Evolutionary conservation across 2,329 filamentous ascomycete species (phyloP), one percentile per base, ranked within the genome.

Genomic region (Clonostachys rosea): DNA sequence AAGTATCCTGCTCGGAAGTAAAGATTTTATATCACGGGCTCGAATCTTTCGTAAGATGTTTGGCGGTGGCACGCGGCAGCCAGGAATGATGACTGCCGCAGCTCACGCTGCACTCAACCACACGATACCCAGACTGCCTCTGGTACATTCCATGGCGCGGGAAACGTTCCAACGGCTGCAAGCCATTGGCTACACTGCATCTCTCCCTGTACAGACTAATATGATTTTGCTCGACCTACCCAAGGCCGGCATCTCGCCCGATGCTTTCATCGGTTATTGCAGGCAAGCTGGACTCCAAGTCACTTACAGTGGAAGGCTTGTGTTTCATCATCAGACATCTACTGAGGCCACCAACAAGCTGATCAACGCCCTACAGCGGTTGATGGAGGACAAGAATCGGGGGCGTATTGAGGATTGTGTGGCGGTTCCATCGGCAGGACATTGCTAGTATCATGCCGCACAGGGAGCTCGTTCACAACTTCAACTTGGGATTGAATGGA

Each of bases 211-310:
- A 2, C 84, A 95, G 60, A 95, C 90, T 14, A 95, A 95, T 67
- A 95, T 95, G 88, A 81, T 89, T 34, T 95, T 89, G 89, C 59
- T 95, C 48, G 85, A 95, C 62, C 69, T 94, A 14, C 76, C 81
- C 33, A 75, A 75, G 2, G 77, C 80, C 10, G 78, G 79, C 3
- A 70, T 73, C 50, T 60, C 61, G 13, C 50, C 45, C 7, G 61
- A 61, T 5, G 47, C 47, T 17, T 36, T 49, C 18, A 44, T 49
- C 7, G 44, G 47, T 40, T 49, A 49, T 34, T 49, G 47, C 43
- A 40, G 40, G 8, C 35, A 24, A 40, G 20, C 46, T 8, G 40
- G 41, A 6, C 12, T 46, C 8, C 20, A 34, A 4, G 40, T 46
- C 7, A 46, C 47, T 34, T 40, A 44, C 6, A 46, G 40, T 30